These are phyloP conservation scores for Gossypium arboreum DNA, from an alignment of 345 rosid species.

Conservation along the genomic window DNA sequence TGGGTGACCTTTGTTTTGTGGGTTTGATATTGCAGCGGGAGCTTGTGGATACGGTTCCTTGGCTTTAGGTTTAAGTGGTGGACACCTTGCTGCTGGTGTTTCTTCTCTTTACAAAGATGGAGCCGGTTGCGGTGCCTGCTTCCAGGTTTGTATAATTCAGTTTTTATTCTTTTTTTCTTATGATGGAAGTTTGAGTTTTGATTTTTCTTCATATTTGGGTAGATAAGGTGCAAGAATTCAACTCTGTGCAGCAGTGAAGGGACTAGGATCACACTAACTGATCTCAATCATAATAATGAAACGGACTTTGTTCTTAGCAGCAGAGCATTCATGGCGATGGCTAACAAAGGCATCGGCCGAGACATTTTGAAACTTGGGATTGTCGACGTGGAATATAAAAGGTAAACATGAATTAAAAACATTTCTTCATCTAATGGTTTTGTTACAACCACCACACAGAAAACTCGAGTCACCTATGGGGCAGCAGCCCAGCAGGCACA, in stretches of 20 bases:
- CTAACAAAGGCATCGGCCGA: conserved; percentile 45
- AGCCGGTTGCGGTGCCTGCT: conserved; percentile 88
- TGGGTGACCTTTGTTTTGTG: conserved; percentile 26
- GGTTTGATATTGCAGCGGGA: conserved; percentile 56
- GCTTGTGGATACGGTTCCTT: conserved; percentile 83
- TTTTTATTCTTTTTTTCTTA: neutral
- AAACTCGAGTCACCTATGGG: neutral
- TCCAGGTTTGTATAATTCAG: conserved; percentile 40
- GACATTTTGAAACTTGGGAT: conserved; percentile 52
- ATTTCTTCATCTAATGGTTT: neutral
- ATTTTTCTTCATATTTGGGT: conserved; percentile 8
- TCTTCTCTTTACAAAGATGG: conserved; percentile 82
- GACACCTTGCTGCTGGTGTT: conserved; percentile 66
- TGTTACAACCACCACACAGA: conserved; percentile 8
- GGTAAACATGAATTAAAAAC: conserved; percentile 29
- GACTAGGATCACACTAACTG: conserved; percentile 61
- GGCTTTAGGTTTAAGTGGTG: conserved; percentile 58
- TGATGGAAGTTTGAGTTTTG: neutral
- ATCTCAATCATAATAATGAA: conserved; percentile 53
- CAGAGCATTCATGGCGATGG: conserved; percentile 82
- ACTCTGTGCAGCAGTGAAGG: conserved; percentile 58
- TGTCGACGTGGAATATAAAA: conserved; percentile 72
- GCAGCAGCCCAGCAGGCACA: conserved; percentile 10
- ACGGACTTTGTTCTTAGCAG: conserved; percentile 81
- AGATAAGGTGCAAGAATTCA: conserved; percentile 75